Evolutionary conservation across 2,329 filamentous ascomycete species (phyloP).

Genomic region (Ophiostoma piceae): DNA sequence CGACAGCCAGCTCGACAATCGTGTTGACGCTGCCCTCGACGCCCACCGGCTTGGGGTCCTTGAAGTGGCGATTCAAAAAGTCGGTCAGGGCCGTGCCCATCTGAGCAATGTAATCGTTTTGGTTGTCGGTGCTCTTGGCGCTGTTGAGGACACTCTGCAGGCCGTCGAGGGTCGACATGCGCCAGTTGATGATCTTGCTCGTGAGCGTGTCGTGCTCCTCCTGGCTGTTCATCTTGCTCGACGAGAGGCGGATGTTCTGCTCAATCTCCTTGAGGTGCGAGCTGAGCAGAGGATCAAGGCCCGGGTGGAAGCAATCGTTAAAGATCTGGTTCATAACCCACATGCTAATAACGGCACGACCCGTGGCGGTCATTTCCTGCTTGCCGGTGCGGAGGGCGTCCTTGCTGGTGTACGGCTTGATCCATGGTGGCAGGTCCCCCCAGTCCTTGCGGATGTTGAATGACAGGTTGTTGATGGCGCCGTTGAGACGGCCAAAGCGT

Average conservation of each 20-base stretch:
- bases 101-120: slow-evolving; percentile 62
- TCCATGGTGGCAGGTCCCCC: slow-evolving; percentile 73
- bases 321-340: slow-evolving; percentile 93
- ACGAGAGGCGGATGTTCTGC: slow-evolving; percentile 74
- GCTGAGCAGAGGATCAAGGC: slow-evolving; percentile 70
- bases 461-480: slow-evolving; percentile 87
- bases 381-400: slow-evolving; percentile 83
- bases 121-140: slow-evolving; percentile 60
- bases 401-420: slow-evolving; percentile 72
- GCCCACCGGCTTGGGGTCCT: slow-evolving; percentile 70
- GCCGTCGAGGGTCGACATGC: slow-evolving; percentile 90
- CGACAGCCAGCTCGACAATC: slow-evolving; percentile 87
- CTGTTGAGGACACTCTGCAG: slow-evolving; percentile 65
- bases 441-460: slow-evolving; percentile 97
- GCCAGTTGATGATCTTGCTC: slow-evolving; percentile 85
- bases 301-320: slow-evolving; percentile 86
- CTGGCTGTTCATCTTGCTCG: slow-evolving; percentile 66
- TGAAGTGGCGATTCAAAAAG: slow-evolving; percentile 66
- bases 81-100: slow-evolving; percentile 64
- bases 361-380: slow-evolving; percentile 96
- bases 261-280: slow-evolving; percentile 79
- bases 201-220: slow-evolving; percentile 88
- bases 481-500: slow-evolving; percentile 84
- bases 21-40: slow-evolving; percentile 84
- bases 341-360: slow-evolving; percentile 77